Conservation (phyloP, 2,329 filamentous ascomycete genomes). For the Botrytis sinoallii region DNA sequence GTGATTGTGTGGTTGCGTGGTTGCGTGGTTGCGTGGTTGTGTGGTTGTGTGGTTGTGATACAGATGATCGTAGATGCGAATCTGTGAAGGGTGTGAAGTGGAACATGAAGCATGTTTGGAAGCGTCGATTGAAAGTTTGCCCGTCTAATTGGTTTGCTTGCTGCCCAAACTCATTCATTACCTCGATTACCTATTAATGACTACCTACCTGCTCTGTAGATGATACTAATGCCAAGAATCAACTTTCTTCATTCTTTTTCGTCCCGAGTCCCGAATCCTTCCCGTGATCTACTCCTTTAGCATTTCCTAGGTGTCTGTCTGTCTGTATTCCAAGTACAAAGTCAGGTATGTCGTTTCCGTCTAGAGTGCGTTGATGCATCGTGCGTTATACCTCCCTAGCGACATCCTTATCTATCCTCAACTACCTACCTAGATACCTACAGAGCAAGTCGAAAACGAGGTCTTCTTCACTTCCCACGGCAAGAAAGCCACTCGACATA, state of each 20-base stretch:
- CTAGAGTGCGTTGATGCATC: background rate
- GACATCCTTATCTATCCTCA: background rate
- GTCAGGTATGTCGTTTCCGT: background rate
- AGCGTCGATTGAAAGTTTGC: too few species aligned
- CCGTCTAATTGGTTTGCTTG: background rate
- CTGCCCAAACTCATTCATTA: background rate
- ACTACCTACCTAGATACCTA: background rate
- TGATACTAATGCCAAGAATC: background rate
- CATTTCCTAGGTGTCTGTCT: too few species aligned
- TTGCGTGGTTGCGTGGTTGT: background rate
- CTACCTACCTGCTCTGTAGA: background rate
- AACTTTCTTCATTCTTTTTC: background rate
- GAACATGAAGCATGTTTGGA: background rate
- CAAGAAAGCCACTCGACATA: background rate
- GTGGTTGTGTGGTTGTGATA: background rate
- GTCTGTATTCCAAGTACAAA: background rate
- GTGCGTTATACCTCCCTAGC: background rate
- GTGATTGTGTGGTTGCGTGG: background rate
- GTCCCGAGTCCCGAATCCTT: background rate
- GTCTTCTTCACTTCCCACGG: background rate
- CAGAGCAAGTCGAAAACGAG: background rate
- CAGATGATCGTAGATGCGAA: background rate
- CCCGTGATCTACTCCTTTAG: too few species aligned
- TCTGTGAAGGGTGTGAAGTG: background rate
- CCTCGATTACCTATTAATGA: too few species aligned